phyloP scores from a whole-genome alignment of 2,329 filamentous ascomycete genomes.

The Albifimbria verrucaria region DNA sequence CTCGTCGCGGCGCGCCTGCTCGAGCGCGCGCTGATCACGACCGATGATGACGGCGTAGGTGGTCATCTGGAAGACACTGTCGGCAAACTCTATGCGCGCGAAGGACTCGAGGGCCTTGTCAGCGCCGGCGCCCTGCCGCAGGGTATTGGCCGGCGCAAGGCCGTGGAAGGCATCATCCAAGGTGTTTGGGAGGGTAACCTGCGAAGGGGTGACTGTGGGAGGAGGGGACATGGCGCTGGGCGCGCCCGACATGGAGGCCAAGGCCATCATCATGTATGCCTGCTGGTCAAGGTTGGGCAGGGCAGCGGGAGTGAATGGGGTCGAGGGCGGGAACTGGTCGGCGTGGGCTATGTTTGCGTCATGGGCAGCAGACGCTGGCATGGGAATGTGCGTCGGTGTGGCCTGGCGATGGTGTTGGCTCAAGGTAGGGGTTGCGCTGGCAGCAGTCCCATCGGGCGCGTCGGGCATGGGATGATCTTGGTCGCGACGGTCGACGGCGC shows the following conservation, averaged over 20 bases:
- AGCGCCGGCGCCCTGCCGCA: conserved; percentile 27
- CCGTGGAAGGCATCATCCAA: conserved; percentile 27
- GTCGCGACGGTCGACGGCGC: neutral
- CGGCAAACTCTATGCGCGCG: conserved; percentile 64
- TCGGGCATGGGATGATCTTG: conserved; percentile 18
- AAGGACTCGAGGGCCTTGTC: conserved; percentile 51
- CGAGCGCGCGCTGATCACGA: conserved; percentile 61
- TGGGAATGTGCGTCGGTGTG: neutral
- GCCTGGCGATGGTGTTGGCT: conserved; percentile 12
- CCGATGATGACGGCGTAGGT: conserved; percentile 71
- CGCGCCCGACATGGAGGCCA: conserved; percentile 35
- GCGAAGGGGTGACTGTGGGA: conserved; percentile 42
- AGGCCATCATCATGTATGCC: conserved; percentile 43
- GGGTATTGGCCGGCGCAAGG: conserved; percentile 25
- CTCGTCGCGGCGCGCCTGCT: conserved; percentile 51
- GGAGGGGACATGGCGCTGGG: conserved; percentile 36
- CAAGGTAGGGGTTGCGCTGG: conserved; percentile 8
- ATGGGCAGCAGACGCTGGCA: neutral
- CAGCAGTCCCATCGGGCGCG: conserved; percentile 10
- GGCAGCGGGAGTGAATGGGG: conserved; percentile 28
- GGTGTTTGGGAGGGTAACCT: conserved; percentile 40
- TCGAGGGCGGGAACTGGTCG: conserved; percentile 26
- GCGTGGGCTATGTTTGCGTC: conserved; percentile 13
- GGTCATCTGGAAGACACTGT: conserved; percentile 77
- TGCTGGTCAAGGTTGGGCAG: conserved; percentile 32